Evolutionary conservation across 176 grass and related monocot genomes (phyloP).

Genomic region (Musa acuminata): DNA sequence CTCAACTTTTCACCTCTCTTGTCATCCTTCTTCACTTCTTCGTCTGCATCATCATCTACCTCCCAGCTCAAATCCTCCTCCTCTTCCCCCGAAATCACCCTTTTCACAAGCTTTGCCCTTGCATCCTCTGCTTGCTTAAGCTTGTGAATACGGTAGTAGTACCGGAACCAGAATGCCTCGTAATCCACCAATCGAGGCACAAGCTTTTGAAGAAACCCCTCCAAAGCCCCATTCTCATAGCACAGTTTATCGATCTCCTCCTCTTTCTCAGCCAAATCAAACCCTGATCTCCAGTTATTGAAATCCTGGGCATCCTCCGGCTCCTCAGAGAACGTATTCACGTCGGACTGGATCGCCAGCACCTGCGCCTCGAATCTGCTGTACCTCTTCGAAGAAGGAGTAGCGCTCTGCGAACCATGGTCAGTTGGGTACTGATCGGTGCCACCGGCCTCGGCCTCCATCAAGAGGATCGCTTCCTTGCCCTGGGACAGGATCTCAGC

Average conservation of each 20-base stretch:
- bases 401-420: neutral
- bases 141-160: constrained; percentile 66
- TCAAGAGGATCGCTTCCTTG: constrained; percentile 51
- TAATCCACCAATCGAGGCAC: constrained; percentile 48
- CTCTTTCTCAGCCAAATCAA: constrained; percentile 46
- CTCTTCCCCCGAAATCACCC: constrained; percentile 57
- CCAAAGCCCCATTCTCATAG: constrained; percentile 47
- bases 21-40: constrained; percentile 40
- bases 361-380: constrained; percentile 72
- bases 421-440: neutral
- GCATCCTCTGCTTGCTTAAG: constrained; percentile 72
- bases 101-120: constrained; percentile 62
- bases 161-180: constrained; percentile 64
- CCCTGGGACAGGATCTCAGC: constrained; percentile 48
- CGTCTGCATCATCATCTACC: constrained; percentile 23
- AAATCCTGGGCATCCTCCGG: constrained; percentile 69
- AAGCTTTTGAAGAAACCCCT: constrained; percentile 49
- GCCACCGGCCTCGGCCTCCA: constrained; percentile 24
- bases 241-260: constrained; percentile 67
- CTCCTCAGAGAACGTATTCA: constrained; percentile 51
- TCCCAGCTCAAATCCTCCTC: constrained; percentile 84
- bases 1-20: constrained; percentile 24
- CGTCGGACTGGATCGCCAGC: constrained; percentile 67
- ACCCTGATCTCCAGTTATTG: constrained; percentile 43
- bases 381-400: constrained; percentile 22